Conservation (phyloP, 768 basidiomycete genomes). For the Hortiboletus flavorubellus region DNA sequence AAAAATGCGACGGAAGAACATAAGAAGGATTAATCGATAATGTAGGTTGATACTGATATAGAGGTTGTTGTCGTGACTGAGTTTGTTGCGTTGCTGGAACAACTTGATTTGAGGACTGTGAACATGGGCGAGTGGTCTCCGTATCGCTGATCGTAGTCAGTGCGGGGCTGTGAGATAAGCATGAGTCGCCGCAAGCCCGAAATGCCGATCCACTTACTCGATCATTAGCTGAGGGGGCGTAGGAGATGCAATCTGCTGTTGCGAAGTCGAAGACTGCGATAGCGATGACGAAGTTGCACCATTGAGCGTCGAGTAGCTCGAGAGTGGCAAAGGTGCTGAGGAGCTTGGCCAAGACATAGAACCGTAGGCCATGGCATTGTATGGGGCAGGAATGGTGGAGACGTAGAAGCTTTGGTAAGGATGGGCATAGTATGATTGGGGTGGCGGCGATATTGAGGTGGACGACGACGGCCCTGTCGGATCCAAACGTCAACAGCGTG, state of each 20-base stretch:
- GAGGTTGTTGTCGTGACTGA: conserved; percentile 35
- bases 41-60: conserved; percentile 40
- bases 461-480: conserved; percentile 38
- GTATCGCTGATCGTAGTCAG: conserved; percentile 56
- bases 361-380: conserved; percentile 55
- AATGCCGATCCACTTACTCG: conserved; percentile 47
- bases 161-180: conserved; percentile 44
- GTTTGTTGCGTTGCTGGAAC: conserved; percentile 31
- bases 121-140: conserved; percentile 43
- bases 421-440: conserved; percentile 40
- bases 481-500: conserved; percentile 10
- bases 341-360: conserved; percentile 43
- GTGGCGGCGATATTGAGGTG: conserved; percentile 37
- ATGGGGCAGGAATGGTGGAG: conserved; percentile 41
- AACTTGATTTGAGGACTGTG: conserved; percentile 41
- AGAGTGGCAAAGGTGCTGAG: conserved; percentile 51
- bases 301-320: conserved; percentile 74
- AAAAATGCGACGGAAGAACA: conserved; percentile 38
- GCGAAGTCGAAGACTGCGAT: conserved; percentile 27
- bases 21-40: conserved; percentile 43
- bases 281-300: conserved; percentile 59
- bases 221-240: conserved; percentile 51
- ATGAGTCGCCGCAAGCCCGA: conserved; percentile 13
- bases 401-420: conserved; percentile 43
- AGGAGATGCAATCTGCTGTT: conserved; percentile 31